These are phyloP conservation scores for Penicillium sp. DNA, from an alignment of 2,329 filamentous ascomycete genomes.

Conservation along the genomic window DNA sequence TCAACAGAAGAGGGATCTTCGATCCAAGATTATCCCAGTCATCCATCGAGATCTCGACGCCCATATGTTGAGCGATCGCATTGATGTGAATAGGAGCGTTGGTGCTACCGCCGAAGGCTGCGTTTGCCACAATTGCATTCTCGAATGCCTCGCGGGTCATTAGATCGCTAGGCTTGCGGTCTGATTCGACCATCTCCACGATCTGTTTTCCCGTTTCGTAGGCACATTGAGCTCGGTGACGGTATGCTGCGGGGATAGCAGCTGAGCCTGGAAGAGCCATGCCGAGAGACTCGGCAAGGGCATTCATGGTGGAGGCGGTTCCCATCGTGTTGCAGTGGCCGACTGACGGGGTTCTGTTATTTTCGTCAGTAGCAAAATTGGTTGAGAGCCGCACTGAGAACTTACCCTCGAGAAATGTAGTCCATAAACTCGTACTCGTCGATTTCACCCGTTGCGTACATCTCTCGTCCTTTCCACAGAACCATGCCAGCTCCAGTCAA, in stretches of 20 bases:
- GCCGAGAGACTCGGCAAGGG: slow-evolving; percentile 52
- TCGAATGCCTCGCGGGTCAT: slow-evolving; percentile 57
- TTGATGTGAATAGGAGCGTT: slow-evolving; percentile 58
- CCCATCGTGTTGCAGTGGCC: slow-evolving; percentile 57
- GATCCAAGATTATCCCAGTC: slow-evolving; percentile 56
- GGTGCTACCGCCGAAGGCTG: slow-evolving; percentile 57
- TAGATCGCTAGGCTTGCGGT: slow-evolving; percentile 54
- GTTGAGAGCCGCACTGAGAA: neutral
- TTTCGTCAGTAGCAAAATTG: neutral
- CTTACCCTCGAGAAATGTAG: slow-evolving; percentile 44
- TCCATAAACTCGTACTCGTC: slow-evolving; percentile 47
- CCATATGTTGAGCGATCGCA: slow-evolving; percentile 55
- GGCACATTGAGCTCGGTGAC: slow-evolving; percentile 49
- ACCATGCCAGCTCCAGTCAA: slow-evolving; percentile 48
- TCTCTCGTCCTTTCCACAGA: slow-evolving; percentile 51
- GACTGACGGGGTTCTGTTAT: slow-evolving; percentile 44
- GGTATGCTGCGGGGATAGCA: slow-evolving; percentile 53
- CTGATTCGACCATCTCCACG: slow-evolving; percentile 51
- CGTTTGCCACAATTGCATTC: slow-evolving; percentile 56
- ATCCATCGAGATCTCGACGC: slow-evolving; percentile 50
- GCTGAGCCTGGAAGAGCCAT: slow-evolving; percentile 54
- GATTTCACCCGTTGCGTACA: slow-evolving; percentile 49
- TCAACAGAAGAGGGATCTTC: slow-evolving; percentile 52
- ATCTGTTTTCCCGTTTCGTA: slow-evolving; percentile 51
- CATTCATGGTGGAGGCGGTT: slow-evolving; percentile 55